These are phyloP conservation scores for Symbiodinium natans DNA, from an alignment of 73 alveolate genomes.

Conservation along the genomic window DNA sequence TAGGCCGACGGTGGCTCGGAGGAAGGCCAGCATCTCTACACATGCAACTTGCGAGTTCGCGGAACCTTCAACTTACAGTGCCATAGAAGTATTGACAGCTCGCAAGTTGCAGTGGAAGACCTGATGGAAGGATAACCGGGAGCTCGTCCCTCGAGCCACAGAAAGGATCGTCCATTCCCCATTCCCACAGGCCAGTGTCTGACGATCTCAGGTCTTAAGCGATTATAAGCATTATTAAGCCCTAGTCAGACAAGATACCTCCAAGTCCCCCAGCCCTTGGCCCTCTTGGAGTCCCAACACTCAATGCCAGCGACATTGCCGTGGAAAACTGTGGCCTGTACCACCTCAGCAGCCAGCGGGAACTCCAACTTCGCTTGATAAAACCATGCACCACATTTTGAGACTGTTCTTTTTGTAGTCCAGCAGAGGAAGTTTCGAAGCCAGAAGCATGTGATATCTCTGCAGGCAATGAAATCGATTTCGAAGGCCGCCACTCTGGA, in stretches of 20 bases:
- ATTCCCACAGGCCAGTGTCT: no score
- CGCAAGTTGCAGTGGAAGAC: background rate
- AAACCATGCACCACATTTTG: background rate
- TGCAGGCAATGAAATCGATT: no score
- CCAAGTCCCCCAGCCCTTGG: no score
- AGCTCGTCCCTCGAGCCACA: background rate
- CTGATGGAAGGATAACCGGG: background rate
- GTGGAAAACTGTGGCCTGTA: conserved; percentile 86
- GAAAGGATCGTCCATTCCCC: no score
- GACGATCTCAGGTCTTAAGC: no score
- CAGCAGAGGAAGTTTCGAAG: no score
- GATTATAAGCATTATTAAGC: no score
- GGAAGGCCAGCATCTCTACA: background rate
- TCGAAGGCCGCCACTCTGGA: conserved; percentile 34
- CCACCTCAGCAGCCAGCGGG: conserved; percentile 46
- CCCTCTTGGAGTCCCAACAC: conserved; percentile 23
- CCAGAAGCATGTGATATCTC: no score
- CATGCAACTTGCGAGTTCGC: background rate
- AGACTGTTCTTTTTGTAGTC: no score
- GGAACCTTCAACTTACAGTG: no score
- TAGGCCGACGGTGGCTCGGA: background rate
- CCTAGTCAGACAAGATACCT: no score
- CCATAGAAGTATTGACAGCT: background rate
- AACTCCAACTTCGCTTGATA: background rate
- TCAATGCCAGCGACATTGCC: conserved; percentile 78